Evolutionary conservation across 345 rosid species (phyloP).

Genomic region (Conringia planisiliqua): DNA sequence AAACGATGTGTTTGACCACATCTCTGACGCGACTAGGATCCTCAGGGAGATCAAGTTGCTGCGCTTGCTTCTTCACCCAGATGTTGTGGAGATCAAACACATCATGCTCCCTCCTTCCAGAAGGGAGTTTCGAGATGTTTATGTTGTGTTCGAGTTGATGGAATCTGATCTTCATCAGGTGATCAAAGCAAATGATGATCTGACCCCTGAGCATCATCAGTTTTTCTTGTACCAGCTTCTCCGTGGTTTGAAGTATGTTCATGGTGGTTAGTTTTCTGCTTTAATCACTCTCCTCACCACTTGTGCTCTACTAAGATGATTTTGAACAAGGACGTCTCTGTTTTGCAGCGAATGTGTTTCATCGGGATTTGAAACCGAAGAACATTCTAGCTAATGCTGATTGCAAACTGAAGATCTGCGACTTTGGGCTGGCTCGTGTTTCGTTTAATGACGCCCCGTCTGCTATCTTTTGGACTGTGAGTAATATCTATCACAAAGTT

Average conservation of each 20-base stretch:
- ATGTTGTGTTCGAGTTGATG: conserved; percentile 93
- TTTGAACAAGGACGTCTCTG: conserved; percentile 22
- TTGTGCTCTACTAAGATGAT: background rate
- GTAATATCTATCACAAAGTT: conserved; percentile 23
- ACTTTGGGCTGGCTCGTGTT: conserved; percentile 96
- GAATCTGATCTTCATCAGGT: conserved; percentile 98
- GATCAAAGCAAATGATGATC: conserved; percentile 87
- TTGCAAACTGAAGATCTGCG: conserved; percentile 94
- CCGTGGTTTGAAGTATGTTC: conserved; percentile 84
- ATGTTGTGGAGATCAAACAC: conserved; percentile 86
- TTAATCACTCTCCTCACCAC: background rate
- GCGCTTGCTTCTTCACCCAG: conserved; percentile 88
- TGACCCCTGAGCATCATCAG: conserved; percentile 85
- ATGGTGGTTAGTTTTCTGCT: conserved; percentile 55
- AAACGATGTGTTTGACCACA: conserved; percentile 91
- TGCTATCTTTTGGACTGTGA: conserved; percentile 93
- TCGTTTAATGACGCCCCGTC: conserved; percentile 94
- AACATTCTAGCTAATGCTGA: conserved; percentile 97
- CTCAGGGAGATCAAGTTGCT: conserved; percentile 90
- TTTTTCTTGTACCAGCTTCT: conserved; percentile 97
- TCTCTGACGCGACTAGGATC: conserved; percentile 93
- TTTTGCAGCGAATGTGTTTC: conserved; percentile 82
- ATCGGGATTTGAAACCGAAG: conserved; percentile 94
- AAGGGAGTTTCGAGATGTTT: conserved; percentile 85
- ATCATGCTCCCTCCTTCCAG: conserved; percentile 97